phyloP scores from a whole-genome alignment of 1,284 basidiomycete species.

The Irpex lacteus region DNA sequence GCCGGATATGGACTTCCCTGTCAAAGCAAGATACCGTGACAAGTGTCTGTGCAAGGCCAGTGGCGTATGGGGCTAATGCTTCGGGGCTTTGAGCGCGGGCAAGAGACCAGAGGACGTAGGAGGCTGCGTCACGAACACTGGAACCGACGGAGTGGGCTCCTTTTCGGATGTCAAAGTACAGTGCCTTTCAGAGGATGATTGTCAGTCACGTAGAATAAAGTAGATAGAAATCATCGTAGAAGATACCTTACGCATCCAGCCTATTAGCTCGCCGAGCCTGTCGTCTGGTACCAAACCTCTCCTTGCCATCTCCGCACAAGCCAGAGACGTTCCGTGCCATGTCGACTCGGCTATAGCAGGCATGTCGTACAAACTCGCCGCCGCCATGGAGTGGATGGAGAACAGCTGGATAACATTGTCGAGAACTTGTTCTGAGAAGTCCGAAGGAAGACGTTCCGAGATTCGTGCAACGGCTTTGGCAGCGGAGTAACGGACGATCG shows the following conservation, averaged over 20 bases:
- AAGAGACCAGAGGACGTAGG: slow-evolving; percentile 95
- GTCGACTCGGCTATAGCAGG: slow-evolving; percentile 78
- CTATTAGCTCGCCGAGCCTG: slow-evolving; percentile 61
- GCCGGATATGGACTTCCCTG: slow-evolving; percentile 91
- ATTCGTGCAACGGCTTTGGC: slow-evolving; percentile 93
- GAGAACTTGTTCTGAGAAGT: slow-evolving; percentile 78
- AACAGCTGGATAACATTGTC: slow-evolving; percentile 74
- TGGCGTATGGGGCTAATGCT: slow-evolving; percentile 61
- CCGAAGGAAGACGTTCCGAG: slow-evolving; percentile 73
- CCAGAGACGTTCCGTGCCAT: slow-evolving; percentile 95
- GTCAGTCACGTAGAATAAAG: slow-evolving; percentile 11
- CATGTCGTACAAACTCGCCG: slow-evolving; percentile 66
- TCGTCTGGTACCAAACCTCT: slow-evolving; percentile 66
- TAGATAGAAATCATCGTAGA: slow-evolving; percentile 13
- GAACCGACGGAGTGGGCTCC: slow-evolving; percentile 93
- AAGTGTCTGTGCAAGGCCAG: slow-evolving; percentile 67
- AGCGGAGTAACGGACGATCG: slow-evolving; percentile 91
- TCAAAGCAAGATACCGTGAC: slow-evolving; percentile 85
- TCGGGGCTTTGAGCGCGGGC: slow-evolving; percentile 72
- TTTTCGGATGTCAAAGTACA: slow-evolving; percentile 91
- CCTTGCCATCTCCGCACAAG: slow-evolving; percentile 89
- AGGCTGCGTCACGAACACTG: slow-evolving; percentile 91
- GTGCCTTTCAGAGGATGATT: slow-evolving; percentile 49
- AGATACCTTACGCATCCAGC: slow-evolving; percentile 76
- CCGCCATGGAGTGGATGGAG: slow-evolving; percentile 61